A percentile compares a stretch with the other conserved stretches of the same genome.
These are phyloP conservation scores for Amanita phalloides DNA, from an alignment of 768 basidiomycete genomes.

Conservation along the genomic window DNA sequence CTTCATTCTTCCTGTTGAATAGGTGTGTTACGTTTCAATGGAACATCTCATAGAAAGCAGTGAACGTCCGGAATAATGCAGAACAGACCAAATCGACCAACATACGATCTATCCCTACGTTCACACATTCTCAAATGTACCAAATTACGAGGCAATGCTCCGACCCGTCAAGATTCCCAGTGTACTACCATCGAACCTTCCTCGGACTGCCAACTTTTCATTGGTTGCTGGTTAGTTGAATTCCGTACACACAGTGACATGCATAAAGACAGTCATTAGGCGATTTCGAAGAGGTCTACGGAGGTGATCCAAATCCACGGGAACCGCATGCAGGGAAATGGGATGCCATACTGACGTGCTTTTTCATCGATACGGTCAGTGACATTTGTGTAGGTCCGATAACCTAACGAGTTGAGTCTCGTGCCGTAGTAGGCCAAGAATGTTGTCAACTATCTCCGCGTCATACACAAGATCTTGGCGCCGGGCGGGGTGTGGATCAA, in stretches of 20 bases:
- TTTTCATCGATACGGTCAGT: conserved; percentile 91
- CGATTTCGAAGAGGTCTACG: conserved; percentile 92
- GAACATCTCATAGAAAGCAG: neutral
- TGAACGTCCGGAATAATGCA: conserved; percentile 12
- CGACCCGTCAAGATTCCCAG: conserved; percentile 71
- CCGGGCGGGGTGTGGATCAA: conserved; percentile 92
- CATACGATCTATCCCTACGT: conserved; percentile 83
- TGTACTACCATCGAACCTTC: conserved; percentile 66
- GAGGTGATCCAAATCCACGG: conserved; percentile 31
- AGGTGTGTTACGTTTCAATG: conserved; percentile 33
- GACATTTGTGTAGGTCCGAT: neutral
- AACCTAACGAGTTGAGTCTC: neutral
- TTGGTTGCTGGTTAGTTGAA: conserved; percentile 65
- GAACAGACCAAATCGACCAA: conserved; percentile 57
- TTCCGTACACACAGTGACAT: neutral
- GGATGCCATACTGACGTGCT: conserved; percentile 89
- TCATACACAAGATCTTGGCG: conserved; percentile 72
- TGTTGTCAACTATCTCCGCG: conserved; percentile 81
- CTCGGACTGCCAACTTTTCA: conserved; percentile 57
- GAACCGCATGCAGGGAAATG: conserved; percentile 71
- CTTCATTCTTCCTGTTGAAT: conserved; percentile 84
- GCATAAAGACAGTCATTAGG: conserved; percentile 27
- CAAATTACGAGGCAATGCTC: conserved; percentile 47
- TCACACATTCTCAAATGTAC: conserved; percentile 85
- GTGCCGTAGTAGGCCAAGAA: conserved; percentile 65